phyloP scores from a whole-genome alignment of 2,329 filamentous ascomycete genomes.

The Venturia carpophila region DNA sequence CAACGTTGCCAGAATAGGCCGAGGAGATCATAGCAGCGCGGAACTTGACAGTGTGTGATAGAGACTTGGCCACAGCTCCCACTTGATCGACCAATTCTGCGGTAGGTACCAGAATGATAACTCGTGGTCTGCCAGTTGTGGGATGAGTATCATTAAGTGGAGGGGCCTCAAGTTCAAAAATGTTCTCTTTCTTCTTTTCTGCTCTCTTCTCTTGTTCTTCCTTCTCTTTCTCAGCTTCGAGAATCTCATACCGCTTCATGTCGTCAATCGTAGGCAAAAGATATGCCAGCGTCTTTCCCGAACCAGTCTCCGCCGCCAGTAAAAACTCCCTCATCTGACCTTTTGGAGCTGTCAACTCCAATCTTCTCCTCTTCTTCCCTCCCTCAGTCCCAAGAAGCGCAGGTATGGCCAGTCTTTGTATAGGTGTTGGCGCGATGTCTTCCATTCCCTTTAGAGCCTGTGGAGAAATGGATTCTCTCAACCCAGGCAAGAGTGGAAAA shows the following conservation, averaged over 20 bases:
- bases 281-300: conserved; percentile 93
- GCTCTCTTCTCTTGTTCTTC: conserved; percentile 26
- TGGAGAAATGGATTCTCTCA: conserved; percentile 59
- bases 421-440: conserved; percentile 74
- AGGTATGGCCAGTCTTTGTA: conserved; percentile 84
- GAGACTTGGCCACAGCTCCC: conserved; percentile 65
- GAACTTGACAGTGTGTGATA: conserved; percentile 82
- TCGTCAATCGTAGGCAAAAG: conserved; percentile 77
- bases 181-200: conserved; percentile 33
- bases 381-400: conserved; percentile 57
- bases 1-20: conserved; percentile 65
- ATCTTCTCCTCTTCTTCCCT: conserved; percentile 28
- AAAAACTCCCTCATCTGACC: conserved; percentile 57
- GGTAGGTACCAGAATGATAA: conserved; percentile 82
- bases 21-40: conserved; percentile 77
- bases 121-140: conserved; percentile 69
- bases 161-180: conserved; percentile 53
- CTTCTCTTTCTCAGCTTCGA: conserved; percentile 48
- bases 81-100: conserved; percentile 89
- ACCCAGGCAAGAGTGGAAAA: conserved; percentile 63
- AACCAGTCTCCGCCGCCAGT: conserved; percentile 91
- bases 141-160: conserved; percentile 57
- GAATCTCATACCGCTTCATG: conserved; percentile 63
- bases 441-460: conserved; percentile 64
- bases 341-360: conserved; percentile 27